Evolutionary conservation across 768 basidiomycete genomes (phyloP), one percentile per base, ranked within the genome.

Genomic region (Lactifluus echinatus): DNA sequence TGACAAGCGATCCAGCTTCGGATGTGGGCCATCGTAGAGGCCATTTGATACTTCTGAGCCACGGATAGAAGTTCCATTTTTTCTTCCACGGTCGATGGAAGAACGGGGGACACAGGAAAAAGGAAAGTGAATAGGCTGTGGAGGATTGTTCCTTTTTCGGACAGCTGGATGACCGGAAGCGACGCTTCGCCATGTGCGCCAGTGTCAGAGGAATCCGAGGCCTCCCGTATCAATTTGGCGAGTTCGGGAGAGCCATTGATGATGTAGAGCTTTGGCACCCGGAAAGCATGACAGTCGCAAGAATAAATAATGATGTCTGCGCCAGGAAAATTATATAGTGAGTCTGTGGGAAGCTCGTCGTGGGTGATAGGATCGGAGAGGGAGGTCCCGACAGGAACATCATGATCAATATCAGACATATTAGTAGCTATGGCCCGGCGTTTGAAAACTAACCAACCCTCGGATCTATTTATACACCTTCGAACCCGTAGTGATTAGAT

Each of bases 81-180:
- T 19, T 56, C 23, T 5, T 50, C 42, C 19, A 45, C 10, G 1
- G 40, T 44, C n/a, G 55, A 29, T 0, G 55, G 55, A 6, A 50
- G 49, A 1, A 45, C n/a, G 10, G 55, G 28, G 23, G 28, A 29
- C 8, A 53, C 23, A 15, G 57, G 31, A 7, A 58, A 33, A 15
- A 57, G 24, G 31, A 31, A 31, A 31, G 31, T 31, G 31, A 31
- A 10, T 5, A 76, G 17, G 93, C 91, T 0, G 84, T 79, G 79
- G 73, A 97, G 93, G 48, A 93, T 31, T 31, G 4, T 31, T 10
- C 31, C 31, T 4, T 10, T 31, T 5, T 31, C 31, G 31, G 31
- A 31, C 10, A 31, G 31, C 10, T 31, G 31, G 31, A 31, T 10
- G 5, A 31, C 10, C 31, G 10, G 31, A 31, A 31, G 31, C 31